Evolutionary conservation across 2,329 filamentous ascomycete genomes (phyloP).

Genomic region (Aureobasidium melanogenum): DNA sequence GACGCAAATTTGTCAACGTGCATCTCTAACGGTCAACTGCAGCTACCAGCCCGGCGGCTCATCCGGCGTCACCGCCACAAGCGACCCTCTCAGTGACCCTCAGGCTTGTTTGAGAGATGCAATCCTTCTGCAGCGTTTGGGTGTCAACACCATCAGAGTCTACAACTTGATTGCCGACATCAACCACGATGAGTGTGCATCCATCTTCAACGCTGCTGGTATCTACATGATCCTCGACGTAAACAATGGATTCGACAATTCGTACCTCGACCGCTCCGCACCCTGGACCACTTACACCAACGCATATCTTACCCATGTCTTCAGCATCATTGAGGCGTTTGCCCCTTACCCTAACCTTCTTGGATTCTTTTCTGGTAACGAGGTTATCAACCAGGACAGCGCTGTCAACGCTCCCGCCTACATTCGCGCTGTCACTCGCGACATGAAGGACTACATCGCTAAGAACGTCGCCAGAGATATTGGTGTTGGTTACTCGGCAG

Average conservation of each 20-base stretch:
- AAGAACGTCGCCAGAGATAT: conserved; percentile 49
- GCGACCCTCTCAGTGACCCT: conserved; percentile 46
- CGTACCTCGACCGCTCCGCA: conserved; percentile 47
- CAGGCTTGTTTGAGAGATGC: conserved; percentile 49
- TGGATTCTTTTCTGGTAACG: conserved; percentile 60
- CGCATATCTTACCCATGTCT: conserved; percentile 50
- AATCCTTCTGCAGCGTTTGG: conserved; percentile 42
- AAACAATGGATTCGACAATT: conserved; percentile 50
- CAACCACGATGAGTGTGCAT: conserved; percentile 49
- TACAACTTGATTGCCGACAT: conserved; percentile 49
- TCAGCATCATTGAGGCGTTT: conserved; percentile 57
- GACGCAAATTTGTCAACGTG: not conserved
- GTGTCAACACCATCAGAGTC: conserved; percentile 53
- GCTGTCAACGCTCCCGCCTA: conserved; percentile 43
- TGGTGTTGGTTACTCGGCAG: conserved; percentile 61
- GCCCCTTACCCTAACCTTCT: conserved; percentile 57
- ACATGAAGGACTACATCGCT: conserved; percentile 60
- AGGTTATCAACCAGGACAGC: conserved; percentile 49
- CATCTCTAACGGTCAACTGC: not conserved
- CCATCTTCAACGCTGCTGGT: conserved; percentile 54
- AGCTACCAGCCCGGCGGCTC: conserved; percentile 51
- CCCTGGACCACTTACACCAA: conserved; percentile 48
- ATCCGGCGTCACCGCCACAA: conserved; percentile 37
- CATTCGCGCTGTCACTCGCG: conserved; percentile 54
- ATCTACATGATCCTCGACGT: conserved; percentile 61